phyloP scores from a whole-genome alignment of 805 yeast species.

The Schizosaccharomyces pombe region DNA sequence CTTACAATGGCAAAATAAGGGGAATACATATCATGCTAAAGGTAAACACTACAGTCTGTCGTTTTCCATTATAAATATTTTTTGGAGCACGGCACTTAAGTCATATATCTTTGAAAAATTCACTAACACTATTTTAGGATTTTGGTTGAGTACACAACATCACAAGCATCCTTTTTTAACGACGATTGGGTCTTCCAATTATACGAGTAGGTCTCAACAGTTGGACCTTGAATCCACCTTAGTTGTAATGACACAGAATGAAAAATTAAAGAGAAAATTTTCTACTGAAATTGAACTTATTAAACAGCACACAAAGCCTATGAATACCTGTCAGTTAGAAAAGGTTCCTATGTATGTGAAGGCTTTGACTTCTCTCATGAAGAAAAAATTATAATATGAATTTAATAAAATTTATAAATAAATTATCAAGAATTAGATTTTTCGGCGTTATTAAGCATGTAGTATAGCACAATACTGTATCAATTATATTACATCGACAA shows the following conservation, averaged over 20 bases:
- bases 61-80: too few relatives aligned
- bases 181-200: constrained; percentile 78
- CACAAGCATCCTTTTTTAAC: constrained; percentile 45
- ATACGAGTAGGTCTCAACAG: constrained; percentile 70
- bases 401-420: not conserved
- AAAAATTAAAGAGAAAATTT: constrained; percentile 17
- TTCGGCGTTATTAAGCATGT: too few relatives aligned
- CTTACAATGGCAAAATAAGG: constrained; percentile 52
- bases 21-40: constrained; percentile 97
- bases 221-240: constrained; percentile 80
- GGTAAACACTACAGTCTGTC: too few relatives aligned
- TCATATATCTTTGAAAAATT: too few relatives aligned
- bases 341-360: constrained; percentile 1
- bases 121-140: not conserved
- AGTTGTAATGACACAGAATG: constrained; percentile 47
- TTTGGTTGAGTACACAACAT: constrained; percentile 19
- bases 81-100: too few relatives aligned
- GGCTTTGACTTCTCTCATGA: not conserved
- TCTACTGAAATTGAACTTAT: not conserved
- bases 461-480: too few relatives aligned
- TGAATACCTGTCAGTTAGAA: not conserved
- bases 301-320: not conserved
- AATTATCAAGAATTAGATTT: not conserved
- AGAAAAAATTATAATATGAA: not conserved
- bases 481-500: too few relatives aligned